Evolutionary conservation across 148 eudicot genomes (phyloP).

Genomic region (Rhododendron ferrugineum): DNA sequence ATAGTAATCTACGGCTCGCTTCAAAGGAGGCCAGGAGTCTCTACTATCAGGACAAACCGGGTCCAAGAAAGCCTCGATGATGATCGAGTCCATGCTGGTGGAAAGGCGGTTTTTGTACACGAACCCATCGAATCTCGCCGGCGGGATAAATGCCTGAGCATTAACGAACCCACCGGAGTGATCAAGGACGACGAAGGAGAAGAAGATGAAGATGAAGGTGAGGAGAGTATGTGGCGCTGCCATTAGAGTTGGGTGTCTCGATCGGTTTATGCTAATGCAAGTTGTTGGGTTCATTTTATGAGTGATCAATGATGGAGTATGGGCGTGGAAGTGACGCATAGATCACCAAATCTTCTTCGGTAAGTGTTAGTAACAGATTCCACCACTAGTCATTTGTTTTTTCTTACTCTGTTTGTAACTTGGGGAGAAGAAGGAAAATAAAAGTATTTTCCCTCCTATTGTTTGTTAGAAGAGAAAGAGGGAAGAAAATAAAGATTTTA

Average conservation of each 20-base stretch:
- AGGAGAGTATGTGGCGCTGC: not conserved
- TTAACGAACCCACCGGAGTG: not conserved
- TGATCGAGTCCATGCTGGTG: conserved; percentile 11
- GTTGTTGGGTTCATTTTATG: not conserved
- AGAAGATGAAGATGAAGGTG: not conserved
- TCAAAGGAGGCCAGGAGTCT: conserved; percentile 84
- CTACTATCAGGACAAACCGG: conserved; percentile 91
- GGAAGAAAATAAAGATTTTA: no score
- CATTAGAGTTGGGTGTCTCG: not conserved
- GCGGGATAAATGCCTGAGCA: conserved; percentile 23
- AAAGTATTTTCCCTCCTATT: no score
- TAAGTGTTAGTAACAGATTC: not conserved
- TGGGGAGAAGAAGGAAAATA: no score
- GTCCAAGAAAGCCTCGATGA: conserved; percentile 83
- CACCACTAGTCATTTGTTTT: not conserved
- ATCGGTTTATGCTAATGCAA: not conserved
- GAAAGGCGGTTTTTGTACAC: conserved; percentile 40
- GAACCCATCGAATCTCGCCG: conserved; percentile 68
- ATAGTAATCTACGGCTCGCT: conserved; percentile 47
- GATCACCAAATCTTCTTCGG: not conserved
- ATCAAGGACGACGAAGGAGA: not conserved
- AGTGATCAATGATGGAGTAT: not conserved
- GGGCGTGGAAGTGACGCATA: not conserved
- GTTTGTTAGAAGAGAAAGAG: no score
- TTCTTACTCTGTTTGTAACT: no score